Conservation (phyloP, 352 stramenopile genomes). For the Halophytophthora batemanensis region DNA sequence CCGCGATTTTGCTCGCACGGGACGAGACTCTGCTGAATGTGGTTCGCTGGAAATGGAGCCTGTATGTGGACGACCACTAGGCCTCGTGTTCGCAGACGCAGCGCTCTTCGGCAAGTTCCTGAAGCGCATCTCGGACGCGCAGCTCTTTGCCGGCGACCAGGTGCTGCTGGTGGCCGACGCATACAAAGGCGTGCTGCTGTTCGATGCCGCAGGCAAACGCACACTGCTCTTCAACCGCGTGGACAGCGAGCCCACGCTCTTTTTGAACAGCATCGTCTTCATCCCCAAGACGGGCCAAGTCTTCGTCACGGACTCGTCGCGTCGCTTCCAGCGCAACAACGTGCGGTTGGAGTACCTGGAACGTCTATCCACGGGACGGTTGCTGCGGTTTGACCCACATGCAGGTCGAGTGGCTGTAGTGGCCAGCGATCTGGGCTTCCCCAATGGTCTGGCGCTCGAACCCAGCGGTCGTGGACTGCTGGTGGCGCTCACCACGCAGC, state of each 20-base stretch:
- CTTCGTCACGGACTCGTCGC: slow-evolving; percentile 59
- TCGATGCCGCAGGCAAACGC: slow-evolving; percentile 50
- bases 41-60: slow-evolving; percentile 32
- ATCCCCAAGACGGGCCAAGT: slow-evolving; percentile 35
- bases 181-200: slow-evolving; percentile 54
- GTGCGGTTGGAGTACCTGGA: slow-evolving; percentile 52
- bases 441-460: slow-evolving; percentile 46
- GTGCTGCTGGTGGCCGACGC: slow-evolving; percentile 63
- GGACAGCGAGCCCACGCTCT: slow-evolving; percentile 31
- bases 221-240: slow-evolving; percentile 54
- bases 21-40: slow-evolving; percentile 28
- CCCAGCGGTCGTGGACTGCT: slow-evolving; percentile 37
- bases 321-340: slow-evolving; percentile 40
- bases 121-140: slow-evolving; percentile 35
- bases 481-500: slow-evolving; percentile 45
- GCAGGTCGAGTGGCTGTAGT: slow-evolving; percentile 26
- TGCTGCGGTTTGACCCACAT: slow-evolving; percentile 46
- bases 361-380: slow-evolving; percentile 34
- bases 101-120: slow-evolving; percentile 39
- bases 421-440: slow-evolving; percentile 34
- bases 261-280: slow-evolving; percentile 51
- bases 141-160: slow-evolving; percentile 40
- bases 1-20: slow-evolving; percentile 48
- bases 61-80: slow-evolving; percentile 49
- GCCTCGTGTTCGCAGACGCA: slow-evolving; percentile 39